Evolutionary conservation across 768 basidiomycete genomes (phyloP).

Genomic region (Tylopilus cervinicoccineus): DNA sequence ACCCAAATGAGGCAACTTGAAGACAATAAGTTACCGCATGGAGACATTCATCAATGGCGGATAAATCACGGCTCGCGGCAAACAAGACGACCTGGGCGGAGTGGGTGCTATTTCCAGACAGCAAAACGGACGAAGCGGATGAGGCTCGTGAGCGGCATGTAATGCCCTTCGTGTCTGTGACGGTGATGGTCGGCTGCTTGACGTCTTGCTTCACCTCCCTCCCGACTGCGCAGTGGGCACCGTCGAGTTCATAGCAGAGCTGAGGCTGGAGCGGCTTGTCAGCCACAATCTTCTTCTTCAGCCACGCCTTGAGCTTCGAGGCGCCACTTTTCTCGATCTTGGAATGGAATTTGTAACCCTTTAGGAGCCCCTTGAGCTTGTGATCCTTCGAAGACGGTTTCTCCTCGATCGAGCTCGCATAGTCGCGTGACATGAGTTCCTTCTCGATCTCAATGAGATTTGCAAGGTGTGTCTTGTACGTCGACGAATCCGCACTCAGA

Average conservation of each 20-base stretch:
- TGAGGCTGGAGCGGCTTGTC: constrained; percentile 37
- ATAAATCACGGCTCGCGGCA: constrained; percentile 54
- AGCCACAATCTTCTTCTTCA: constrained; percentile 52
- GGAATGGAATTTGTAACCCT: constrained; percentile 37
- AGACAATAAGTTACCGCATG: constrained; percentile 38
- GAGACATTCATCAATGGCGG: constrained; percentile 50
- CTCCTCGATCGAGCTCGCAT: constrained; percentile 20
- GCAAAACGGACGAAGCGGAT: constrained; percentile 1
- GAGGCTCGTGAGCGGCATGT: constrained; percentile 13
- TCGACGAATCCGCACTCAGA: constrained; percentile 32
- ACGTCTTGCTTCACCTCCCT: constrained; percentile 30
- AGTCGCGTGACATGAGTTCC: constrained; percentile 27
- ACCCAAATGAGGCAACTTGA: constrained; percentile 7
- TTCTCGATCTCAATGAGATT: constrained; percentile 35
- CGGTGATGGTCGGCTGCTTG: constrained; percentile 14
- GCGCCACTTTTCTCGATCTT: constrained; percentile 36
- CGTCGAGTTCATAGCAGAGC: constrained; percentile 40
- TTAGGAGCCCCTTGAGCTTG: constrained; percentile 40
- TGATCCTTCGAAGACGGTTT: constrained; percentile 29
- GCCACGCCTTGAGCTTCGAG: constrained; percentile 58
- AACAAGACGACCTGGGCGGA: constrained; percentile 48
- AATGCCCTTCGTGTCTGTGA: constrained; percentile 24
- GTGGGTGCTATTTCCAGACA: constrained; percentile 37
- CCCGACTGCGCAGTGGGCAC: constrained; percentile 38
- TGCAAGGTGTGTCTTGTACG: constrained; percentile 34